Conservation (phyloP, 1,284 basidiomycete genomes). For the Pseudozyma sp. region DNA sequence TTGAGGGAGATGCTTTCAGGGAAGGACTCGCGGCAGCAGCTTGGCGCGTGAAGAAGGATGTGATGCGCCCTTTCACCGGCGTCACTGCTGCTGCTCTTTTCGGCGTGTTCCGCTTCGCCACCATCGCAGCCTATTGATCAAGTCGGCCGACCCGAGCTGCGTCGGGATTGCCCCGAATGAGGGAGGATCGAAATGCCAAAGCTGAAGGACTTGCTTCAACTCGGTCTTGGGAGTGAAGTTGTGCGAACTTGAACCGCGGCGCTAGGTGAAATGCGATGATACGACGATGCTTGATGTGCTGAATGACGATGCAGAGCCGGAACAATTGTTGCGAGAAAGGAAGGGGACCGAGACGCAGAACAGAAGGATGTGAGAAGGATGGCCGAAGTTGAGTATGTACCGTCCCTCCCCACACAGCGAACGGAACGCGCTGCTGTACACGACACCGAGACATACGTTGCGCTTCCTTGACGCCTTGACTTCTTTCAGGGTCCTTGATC, state of each 20-base stretch:
- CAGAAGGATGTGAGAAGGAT: no score
- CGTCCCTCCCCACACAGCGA: no score
- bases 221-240: not conserved
- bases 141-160: not conserved
- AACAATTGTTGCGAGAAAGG: no score
- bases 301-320: no score
- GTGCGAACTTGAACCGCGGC: not conserved
- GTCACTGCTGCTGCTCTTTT: slow-evolving; percentile 10
- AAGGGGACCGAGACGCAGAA: no score
- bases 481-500: no score
- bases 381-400: no score
- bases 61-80: slow-evolving; percentile 33
- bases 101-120: slow-evolving; percentile 24
- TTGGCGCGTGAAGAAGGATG: slow-evolving; percentile 30
- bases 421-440: no score
- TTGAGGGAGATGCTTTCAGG: slow-evolving; percentile 11
- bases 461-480: no score
- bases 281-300: no score
- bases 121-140: slow-evolving; percentile 3
- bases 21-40: slow-evolving; percentile 10
- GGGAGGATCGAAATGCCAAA: not conserved
- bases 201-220: not conserved
- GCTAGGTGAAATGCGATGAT: no score
- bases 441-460: no score
- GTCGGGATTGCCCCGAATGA: not conserved